Conservation (phyloP, 1,284 basidiomycete species). For the Naganishia albida region DNA sequence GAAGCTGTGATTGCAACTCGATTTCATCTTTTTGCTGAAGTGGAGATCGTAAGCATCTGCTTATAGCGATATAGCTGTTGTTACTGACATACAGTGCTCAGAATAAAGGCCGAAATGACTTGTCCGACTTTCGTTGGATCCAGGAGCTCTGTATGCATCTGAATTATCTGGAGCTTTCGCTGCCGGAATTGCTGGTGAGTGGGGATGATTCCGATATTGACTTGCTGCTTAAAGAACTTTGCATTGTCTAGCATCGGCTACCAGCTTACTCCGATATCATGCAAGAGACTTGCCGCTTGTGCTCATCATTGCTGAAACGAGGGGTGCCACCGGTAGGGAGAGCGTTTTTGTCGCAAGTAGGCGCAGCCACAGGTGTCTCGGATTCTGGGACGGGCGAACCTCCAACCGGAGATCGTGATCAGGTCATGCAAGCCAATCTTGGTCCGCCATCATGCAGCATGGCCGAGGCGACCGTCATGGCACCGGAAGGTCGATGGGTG, state of each 20-base stretch:
- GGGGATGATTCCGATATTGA: too few species aligned
- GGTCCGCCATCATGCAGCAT: neutral
- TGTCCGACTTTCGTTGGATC: slow-evolving; percentile 24
- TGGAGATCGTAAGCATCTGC: slow-evolving; percentile 12
- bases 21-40: slow-evolving; percentile 21
- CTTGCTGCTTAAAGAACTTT: neutral
- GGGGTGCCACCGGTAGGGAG: slow-evolving; percentile 11
- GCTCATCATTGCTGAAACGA: slow-evolving; percentile 22
- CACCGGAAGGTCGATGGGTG: slow-evolving; percentile 7
- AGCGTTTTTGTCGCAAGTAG: slow-evolving; percentile 5
- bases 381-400: neutral
- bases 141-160: slow-evolving; percentile 22
- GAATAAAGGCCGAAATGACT: slow-evolving; percentile 19
- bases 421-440: too few species aligned
- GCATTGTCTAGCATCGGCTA: slow-evolving; percentile 23
- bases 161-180: slow-evolving; percentile 22
- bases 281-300: slow-evolving; percentile 19
- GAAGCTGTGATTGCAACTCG: slow-evolving; percentile 16
- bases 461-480: neutral
- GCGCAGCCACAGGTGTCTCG: neutral
- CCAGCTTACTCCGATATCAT: slow-evolving; percentile 11
- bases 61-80: neutral
- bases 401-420: too few species aligned
- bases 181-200: slow-evolving; percentile 21
- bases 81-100: neutral